Conservation (phyloP, 1,284 basidiomycete genomes). For the Coniferiporia weirii region DNA sequence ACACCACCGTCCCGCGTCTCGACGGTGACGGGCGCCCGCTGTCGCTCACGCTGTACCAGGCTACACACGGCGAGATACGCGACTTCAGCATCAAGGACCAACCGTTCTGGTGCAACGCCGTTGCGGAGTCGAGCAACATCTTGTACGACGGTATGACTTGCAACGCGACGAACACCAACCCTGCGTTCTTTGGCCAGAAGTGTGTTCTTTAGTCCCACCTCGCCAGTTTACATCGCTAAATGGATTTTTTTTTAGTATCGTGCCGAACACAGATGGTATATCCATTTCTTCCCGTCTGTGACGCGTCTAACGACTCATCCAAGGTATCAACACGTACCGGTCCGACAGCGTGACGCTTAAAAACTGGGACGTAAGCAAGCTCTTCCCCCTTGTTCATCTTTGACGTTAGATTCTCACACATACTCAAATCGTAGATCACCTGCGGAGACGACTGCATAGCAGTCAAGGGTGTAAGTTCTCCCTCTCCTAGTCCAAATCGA, state of each 20-base stretch:
- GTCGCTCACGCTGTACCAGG: slow-evolving; percentile 50
- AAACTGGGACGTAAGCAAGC: slow-evolving; percentile 43
- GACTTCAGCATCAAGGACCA: slow-evolving; percentile 54
- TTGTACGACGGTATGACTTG: slow-evolving; percentile 58
- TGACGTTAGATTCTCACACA: slow-evolving; percentile 29
- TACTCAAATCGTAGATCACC: slow-evolving; percentile 34
- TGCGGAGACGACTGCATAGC: slow-evolving; percentile 34
- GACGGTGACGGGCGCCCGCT: slow-evolving; percentile 63
- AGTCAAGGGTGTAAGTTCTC: slow-evolving; percentile 23
- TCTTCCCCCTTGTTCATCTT: slow-evolving; percentile 18
- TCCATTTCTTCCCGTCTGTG: not conserved
- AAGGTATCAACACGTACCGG: slow-evolving; percentile 59
- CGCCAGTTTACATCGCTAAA: slow-evolving; percentile 38
- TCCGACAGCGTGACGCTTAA: slow-evolving; percentile 46
- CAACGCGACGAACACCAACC: slow-evolving; percentile 58
- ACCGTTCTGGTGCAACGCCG: slow-evolving; percentile 63
- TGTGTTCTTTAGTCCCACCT: no score
- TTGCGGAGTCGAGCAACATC: slow-evolving; percentile 49
- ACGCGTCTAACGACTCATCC: slow-evolving; percentile 14
- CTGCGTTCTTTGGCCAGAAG: slow-evolving; percentile 45
- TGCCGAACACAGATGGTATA: slow-evolving; percentile 60
- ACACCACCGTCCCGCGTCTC: slow-evolving; percentile 36
- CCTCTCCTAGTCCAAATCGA: not conserved
- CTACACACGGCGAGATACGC: slow-evolving; percentile 39
- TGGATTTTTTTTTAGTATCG: slow-evolving; percentile 40